phyloP scores from a whole-genome alignment of 768 basidiomycete genomes.

The Astraeus odoratus region DNA sequence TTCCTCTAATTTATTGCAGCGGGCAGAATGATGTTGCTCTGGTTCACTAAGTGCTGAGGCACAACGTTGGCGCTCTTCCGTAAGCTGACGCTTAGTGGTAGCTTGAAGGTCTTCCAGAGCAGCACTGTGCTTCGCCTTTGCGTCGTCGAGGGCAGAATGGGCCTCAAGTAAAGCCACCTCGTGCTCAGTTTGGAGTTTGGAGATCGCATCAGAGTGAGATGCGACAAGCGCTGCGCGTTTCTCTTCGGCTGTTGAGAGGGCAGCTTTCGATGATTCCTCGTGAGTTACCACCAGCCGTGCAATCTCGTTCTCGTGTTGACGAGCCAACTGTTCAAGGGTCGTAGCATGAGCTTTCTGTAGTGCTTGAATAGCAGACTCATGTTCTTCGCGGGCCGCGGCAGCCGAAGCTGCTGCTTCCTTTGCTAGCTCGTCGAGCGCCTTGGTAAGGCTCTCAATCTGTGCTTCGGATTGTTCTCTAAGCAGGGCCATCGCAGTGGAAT shows the following conservation, averaged over 20 bases:
- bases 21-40: conserved; percentile 40
- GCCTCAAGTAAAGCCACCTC: conserved; percentile 38
- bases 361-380: conserved; percentile 39
- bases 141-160: conserved; percentile 32
- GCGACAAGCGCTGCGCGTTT: conserved; percentile 30
- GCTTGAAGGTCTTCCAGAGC: conserved; percentile 31
- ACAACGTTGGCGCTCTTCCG: conserved; percentile 43
- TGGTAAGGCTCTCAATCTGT: conserved; percentile 59
- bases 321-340: conserved; percentile 48
- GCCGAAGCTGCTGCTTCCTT: conserved; percentile 35
- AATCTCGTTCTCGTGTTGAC: conserved; percentile 51
- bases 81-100: conserved; percentile 29
- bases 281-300: conserved; percentile 43
- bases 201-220: conserved; percentile 37
- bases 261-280: conserved; percentile 29
- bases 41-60: conserved; percentile 42
- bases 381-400: conserved; percentile 35
- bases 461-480: conserved; percentile 30
- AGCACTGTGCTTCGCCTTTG: conserved; percentile 28
- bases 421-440: conserved; percentile 42
- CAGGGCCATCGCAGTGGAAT: conserved; percentile 25
- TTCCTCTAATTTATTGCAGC: conserved; percentile 35
- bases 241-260: conserved; percentile 27
- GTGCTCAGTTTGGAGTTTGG: conserved; percentile 40
- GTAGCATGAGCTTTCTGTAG: conserved; percentile 51